Conservation (phyloP, 805 yeast species). For the Nakazawaea wyomingensis region DNA sequence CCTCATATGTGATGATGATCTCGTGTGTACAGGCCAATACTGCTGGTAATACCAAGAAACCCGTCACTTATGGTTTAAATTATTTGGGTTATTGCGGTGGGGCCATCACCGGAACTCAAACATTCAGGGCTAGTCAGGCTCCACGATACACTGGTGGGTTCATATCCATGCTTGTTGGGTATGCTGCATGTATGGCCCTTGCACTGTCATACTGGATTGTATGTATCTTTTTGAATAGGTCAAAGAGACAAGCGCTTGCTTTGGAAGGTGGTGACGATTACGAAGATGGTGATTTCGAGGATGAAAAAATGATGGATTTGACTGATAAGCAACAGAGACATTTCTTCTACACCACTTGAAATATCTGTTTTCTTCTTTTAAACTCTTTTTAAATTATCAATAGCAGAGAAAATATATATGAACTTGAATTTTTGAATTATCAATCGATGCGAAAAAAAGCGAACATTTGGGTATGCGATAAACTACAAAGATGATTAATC, state of each 20-base stretch:
- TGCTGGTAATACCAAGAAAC: slow-evolving; percentile 34
- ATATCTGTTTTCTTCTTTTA: no score
- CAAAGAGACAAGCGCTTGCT: not conserved
- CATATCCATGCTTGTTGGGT: not conserved
- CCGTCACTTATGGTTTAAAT: slow-evolving; percentile 28
- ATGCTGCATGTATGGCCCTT: not conserved
- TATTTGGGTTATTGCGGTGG: slow-evolving; percentile 33
- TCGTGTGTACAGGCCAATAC: slow-evolving; percentile 30
- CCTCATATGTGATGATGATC: slow-evolving; percentile 18
- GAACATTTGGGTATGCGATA: no score
- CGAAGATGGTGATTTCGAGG: not conserved
- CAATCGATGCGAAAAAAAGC: no score
- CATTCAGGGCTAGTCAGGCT: slow-evolving; percentile 27
- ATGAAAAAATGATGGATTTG: slow-evolving; percentile 7
- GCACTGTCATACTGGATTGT: not conserved
- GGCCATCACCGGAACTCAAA: slow-evolving; percentile 33
- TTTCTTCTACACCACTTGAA: not conserved
- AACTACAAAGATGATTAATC: no score
- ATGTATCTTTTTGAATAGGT: not conserved
- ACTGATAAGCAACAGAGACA: not conserved
- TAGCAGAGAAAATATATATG: no score
- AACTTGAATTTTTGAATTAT: no score
- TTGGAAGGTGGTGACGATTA: not conserved
- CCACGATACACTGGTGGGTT: slow-evolving; percentile 24
- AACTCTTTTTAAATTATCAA: no score